Evolutionary conservation across 768 basidiomycete genomes (phyloP), one percentile per base, ranked within the genome.

Genomic region (Hygrophoropsis aurantiaca): DNA sequence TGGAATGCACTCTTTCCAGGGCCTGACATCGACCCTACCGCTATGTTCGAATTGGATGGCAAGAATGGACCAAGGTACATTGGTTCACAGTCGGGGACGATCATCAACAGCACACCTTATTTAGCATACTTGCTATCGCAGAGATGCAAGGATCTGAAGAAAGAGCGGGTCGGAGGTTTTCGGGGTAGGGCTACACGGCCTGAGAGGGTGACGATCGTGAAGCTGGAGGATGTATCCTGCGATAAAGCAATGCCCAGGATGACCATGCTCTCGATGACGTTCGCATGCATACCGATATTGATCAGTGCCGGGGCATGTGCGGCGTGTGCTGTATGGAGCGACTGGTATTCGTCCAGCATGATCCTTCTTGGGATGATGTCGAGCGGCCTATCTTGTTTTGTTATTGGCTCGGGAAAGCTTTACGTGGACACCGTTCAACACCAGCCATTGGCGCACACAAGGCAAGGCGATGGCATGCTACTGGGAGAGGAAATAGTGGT

Each of bases 1-100:
- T 66, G 62, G 62, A 37, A 50, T 36, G 55, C 47, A 2, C 15
- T 64, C 10, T 64, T 59, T 45, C 62, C 64, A 11, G 53, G 59
- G 10, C 45, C 45, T 5, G 42, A 54, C 11, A 50, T 50, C 27
- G 52, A 64, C 0, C 59, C 58, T 9, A 54, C 56, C 5, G 21
- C 36, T 11, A 44, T 60, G 8, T 64, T 68, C 9, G 56, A 49
- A 18, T 44, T 65, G 3, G 63, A 59, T 35, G 64, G 64, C 1
- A 36, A 50, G 23, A 19, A 18, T 5, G 65, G 67, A 11, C 67
- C 67, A 11, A 50, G 13, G 32, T 67, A 60, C 43, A 51, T 52
- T 6, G 64, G 52, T 2, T 41, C 53, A 15, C 23, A 62, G 16
- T 65, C 67, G 2, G 65, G 64, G 13, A 59, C 57, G 10, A 32